Evolutionary conservation across 1,139 yeast genomes (phyloP).

Genomic region (Geotrichum siamense): DNA sequence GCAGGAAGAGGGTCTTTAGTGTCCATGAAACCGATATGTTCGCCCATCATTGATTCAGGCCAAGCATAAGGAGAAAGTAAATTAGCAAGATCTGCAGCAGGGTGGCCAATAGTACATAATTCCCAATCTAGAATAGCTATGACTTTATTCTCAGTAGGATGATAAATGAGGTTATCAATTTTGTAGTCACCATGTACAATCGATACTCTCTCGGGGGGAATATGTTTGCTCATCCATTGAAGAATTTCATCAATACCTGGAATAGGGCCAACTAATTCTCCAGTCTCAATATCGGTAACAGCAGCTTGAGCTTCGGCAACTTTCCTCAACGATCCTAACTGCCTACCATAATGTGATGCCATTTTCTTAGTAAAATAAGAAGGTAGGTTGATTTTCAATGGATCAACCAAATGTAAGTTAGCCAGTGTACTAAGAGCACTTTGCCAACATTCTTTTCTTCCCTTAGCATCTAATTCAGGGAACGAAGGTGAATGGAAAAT

Average conservation of each 20-base stretch:
- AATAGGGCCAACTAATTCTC: conserved; percentile 43
- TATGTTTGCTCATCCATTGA: conserved; percentile 44
- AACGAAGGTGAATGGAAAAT: conserved; percentile 52
- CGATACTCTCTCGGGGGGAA: conserved; percentile 43
- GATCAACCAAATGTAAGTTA: conserved; percentile 49
- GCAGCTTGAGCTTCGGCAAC: conserved; percentile 47
- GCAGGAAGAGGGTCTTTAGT: conserved; percentile 19
- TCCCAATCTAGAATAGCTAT: conserved; percentile 65
- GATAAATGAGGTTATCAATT: conserved; percentile 55
- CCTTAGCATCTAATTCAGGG: conserved; percentile 35
- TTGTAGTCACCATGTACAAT: conserved; percentile 65
- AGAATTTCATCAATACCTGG: conserved; percentile 45
- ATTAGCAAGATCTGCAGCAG: conserved; percentile 57
- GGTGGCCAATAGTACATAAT: conserved; percentile 61
- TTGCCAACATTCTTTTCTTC: conserved; percentile 39
- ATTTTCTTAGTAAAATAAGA: conserved; percentile 40
- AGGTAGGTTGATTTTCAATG: conserved; percentile 39
- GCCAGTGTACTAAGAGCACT: conserved; percentile 48
- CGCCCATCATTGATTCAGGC: conserved; percentile 31
- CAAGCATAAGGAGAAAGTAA: conserved; percentile 51
- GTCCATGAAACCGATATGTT: conserved; percentile 15
- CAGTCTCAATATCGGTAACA: conserved; percentile 26
- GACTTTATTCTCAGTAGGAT: conserved; percentile 44
- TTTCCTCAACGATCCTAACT: conserved; percentile 43
- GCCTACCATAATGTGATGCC: conserved; percentile 49